Conservation (phyloP, 2,329 filamentous ascomycete species). For the Scleromitrula shiraiana region DNA sequence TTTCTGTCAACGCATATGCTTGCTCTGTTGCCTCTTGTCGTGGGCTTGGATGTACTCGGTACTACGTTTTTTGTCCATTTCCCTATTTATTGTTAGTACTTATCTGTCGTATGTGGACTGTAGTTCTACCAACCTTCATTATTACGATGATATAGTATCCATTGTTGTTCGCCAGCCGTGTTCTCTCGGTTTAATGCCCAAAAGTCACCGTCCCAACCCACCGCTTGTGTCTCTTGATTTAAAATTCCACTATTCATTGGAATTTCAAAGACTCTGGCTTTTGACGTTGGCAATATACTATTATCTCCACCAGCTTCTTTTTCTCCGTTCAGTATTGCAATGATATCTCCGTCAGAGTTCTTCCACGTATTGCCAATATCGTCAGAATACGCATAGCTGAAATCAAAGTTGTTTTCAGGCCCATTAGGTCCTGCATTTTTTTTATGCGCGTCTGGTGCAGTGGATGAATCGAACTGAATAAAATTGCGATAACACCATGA, state of each 20-base stretch:
- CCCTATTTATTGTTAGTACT: constrained; percentile 11
- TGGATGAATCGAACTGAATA: constrained; percentile 9
- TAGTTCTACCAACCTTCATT: constrained; percentile 14
- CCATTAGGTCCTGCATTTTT: constrained; percentile 25
- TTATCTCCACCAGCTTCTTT: not conserved
- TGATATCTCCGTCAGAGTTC: constrained; percentile 11
- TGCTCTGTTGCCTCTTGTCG: constrained; percentile 18
- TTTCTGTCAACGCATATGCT: constrained; percentile 18
- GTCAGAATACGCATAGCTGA: constrained; percentile 22
- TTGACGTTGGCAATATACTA: constrained; percentile 13
- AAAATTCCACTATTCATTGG: constrained; percentile 21
- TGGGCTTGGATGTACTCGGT: constrained; percentile 12
- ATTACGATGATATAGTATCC: constrained; percentile 20
- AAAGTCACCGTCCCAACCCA: constrained; percentile 20
- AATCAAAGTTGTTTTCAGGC: constrained; percentile 23
- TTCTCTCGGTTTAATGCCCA: constrained; percentile 22
- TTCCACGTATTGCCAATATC: constrained; percentile 20
- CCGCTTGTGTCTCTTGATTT: constrained; percentile 22
- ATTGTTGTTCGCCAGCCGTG: constrained; percentile 11
- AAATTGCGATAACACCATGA: constrained; percentile 26
- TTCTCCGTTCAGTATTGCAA: constrained; percentile 12
- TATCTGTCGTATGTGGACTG: no score
- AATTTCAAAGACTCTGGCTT: constrained; percentile 20
- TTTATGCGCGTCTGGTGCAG: constrained; percentile 18
- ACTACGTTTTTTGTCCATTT: constrained; percentile 17